Percentiles rank a stretch among this genome's conserved stretches.
Conservation (phyloP, 1,284 basidiomycete species). For the Heterobasidion occidentale region DNA sequence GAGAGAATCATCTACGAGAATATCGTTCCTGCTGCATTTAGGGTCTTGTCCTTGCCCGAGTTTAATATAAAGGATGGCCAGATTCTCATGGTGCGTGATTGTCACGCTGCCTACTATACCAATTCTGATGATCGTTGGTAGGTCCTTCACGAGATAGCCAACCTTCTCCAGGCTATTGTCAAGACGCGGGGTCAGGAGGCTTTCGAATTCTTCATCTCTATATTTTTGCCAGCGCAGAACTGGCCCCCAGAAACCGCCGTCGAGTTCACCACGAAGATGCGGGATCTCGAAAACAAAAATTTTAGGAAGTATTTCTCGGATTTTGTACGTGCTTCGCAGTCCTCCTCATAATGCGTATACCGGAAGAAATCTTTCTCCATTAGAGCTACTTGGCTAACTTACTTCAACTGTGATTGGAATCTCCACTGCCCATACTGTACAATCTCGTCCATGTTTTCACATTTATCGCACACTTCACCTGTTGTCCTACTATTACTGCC, state of each 20-base stretch:
- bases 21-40: slow-evolving; percentile 78
- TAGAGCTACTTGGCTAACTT: neutral
- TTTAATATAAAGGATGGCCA: slow-evolving; percentile 91
- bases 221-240: slow-evolving; percentile 83
- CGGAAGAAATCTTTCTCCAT: neutral
- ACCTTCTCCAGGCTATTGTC: slow-evolving; percentile 74
- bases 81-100: slow-evolving; percentile 59
- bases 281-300: slow-evolving; percentile 71
- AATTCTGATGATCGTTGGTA: slow-evolving; percentile 20
- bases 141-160: slow-evolving; percentile 85
- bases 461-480: neutral
- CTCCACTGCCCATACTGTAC: neutral
- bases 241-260: slow-evolving; percentile 76
- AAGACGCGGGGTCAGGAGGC: slow-evolving; percentile 81
- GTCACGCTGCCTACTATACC: neutral
- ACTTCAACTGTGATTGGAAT: slow-evolving; percentile 1
- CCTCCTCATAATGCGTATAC: slow-evolving; percentile 42
- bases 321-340: slow-evolving; percentile 66
- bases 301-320: slow-evolving; percentile 91
- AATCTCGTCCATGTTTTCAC: neutral
- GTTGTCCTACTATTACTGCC: neutral
- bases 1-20: slow-evolving; percentile 91
- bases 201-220: slow-evolving; percentile 71
- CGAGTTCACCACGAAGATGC: slow-evolving; percentile 75
- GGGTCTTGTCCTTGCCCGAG: slow-evolving; percentile 69